Evolutionary conservation across 352 stramenopile species (phyloP), one percentile per base, ranked within the genome.

Genomic region (Pythium aristosporum): DNA sequence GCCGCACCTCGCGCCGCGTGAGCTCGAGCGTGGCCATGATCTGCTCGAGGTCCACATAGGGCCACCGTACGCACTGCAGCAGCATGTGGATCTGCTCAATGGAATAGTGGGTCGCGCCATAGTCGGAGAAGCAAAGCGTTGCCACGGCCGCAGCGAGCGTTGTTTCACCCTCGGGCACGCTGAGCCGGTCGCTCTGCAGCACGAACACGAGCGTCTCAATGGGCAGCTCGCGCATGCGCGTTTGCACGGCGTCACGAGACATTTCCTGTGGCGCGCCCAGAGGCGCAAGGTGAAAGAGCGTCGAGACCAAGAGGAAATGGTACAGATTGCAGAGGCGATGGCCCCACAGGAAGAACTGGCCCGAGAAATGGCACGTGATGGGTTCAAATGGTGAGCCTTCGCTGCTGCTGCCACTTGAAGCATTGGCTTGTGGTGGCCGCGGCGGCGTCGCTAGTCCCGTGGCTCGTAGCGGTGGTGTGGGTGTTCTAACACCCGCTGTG

Each of bases 21-120:
- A 55, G 67, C 57, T 73, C 61, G 18, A 92, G 67, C 30, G 75
- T 80, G 13, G 15, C 11, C 50, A 88, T 79, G 52, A 90, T 88
- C 61, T 87, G 77, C 39, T 73, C 72, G 11, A 88, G 43, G 32
- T 85, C 72, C 18, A 82, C 69, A 48, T 80, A 92, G 50, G 76
- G 80, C 82, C 80, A 90, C 11, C 82, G 79, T 55, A 92, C 76
- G 53, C 79, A 92, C 30, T 67, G 59, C 42, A 90, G 87, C 30
- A 90, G 57, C 25, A 65, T 52, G 25, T 77, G 69, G 18, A 89
- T 75, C 36, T 88, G 65, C 50, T 75, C 67, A 21, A 79, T 47
- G 5, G 61, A 56, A 36, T 65, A 76, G 46, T 56, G 47, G 13
- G 58, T 36, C 23, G 48, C 36, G 18, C 60, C 59, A 49, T 62